A percentile compares a stretch with the other conserved stretches of the same genome.
Evolutionary conservation across 2,329 filamentous ascomycete genomes (phyloP).

Genomic region (Amesomyces nigricolor): DNA sequence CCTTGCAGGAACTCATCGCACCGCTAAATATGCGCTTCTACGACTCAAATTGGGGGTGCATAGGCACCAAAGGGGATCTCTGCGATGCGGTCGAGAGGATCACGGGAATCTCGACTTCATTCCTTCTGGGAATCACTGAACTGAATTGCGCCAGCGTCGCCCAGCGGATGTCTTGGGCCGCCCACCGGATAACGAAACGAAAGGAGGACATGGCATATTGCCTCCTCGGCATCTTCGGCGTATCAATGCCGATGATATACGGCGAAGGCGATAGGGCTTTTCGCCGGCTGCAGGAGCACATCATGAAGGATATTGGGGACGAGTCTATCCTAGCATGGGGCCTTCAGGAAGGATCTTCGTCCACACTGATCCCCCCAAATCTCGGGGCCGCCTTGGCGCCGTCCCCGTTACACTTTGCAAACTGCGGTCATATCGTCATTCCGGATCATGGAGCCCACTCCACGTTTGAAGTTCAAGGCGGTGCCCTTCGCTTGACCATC

Average conservation of each 20-base stretch:
- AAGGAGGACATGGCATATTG: conserved; percentile 39
- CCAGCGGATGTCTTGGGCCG: conserved; percentile 34
- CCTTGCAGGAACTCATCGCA: conserved; percentile 59
- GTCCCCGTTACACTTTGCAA: conserved; percentile 1
- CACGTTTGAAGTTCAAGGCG: conserved; percentile 4
- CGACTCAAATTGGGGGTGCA: conserved; percentile 25
- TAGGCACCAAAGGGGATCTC: conserved; percentile 27
- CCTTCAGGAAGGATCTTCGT: background rate
- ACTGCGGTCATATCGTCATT: background rate
- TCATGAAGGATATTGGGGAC: conserved; percentile 25
- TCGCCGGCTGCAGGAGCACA: conserved; percentile 30
- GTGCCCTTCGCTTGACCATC: conserved; percentile 1
- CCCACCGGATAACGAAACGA: conserved; percentile 30
- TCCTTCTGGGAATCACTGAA: conserved; percentile 16
- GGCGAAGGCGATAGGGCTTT: conserved; percentile 33
- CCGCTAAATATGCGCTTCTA: conserved; percentile 30
- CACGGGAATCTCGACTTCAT: conserved; percentile 23
- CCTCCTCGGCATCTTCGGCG: conserved; percentile 38
- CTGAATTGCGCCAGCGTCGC: conserved; percentile 16
- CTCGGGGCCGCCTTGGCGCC: conserved; percentile 3
- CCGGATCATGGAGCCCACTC: background rate
- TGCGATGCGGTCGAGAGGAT: conserved; percentile 12
- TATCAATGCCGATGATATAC: conserved; percentile 42
- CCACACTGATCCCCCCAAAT: no score
- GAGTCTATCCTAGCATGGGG: conserved; percentile 26